Base-by-base conservation (phyloP, 2,329 filamentous ascomycete species). In the Mycocentrospora acerina region DNA sequence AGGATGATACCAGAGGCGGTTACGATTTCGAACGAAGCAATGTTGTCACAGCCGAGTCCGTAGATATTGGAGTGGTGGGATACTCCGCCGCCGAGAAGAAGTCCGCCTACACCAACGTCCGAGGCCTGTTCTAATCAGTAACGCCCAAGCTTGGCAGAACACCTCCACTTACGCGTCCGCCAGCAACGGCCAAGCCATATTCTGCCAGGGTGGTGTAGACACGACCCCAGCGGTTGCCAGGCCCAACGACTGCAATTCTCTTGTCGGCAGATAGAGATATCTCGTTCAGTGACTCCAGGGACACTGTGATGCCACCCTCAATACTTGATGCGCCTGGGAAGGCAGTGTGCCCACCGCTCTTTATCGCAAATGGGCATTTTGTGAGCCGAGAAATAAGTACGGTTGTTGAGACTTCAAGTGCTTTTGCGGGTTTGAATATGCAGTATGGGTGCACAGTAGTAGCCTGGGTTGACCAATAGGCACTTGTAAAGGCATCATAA, bases 361-460 rank as follows among this genome's bases (percentile, higher is more conserved):
- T 68, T 9, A 73, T 59, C 3, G 69, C 68, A 34, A 71, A 71
- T 65, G 48, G 51, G 26, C 58, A 64, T 30, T 47, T 38, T 3
- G 48, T 53, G 3, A 51, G 27, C 2, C 55, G 50, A 18, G 54
- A 56, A 3, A 60, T 22, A 2, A 57, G 32, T 3, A 59, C 32
- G 2, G 44, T 10, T 7, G 46, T 50, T 1, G 55, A 53, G 2
- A 61, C 53, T 17, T 61, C 53, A 0, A 33, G 16, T 2, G 52
- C 24, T 24, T 39, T 36, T 7, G 40, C 32, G 4, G 57, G 60
- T 15, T 54, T 51, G 44, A 66, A 60, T 3, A 62, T 43, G 34
- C 60, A 64, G 5, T 44, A 46, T 2, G 56, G 59, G 7, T 38
- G 29, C 6, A 55, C 34, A 5, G 37, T 31, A 33, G 33, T 46